Evolutionary conservation across 495 filamentous ascomycete genomes (phyloP), one percentile per base, ranked within the genome.

Genomic region (Amorphotheca resinae): DNA sequence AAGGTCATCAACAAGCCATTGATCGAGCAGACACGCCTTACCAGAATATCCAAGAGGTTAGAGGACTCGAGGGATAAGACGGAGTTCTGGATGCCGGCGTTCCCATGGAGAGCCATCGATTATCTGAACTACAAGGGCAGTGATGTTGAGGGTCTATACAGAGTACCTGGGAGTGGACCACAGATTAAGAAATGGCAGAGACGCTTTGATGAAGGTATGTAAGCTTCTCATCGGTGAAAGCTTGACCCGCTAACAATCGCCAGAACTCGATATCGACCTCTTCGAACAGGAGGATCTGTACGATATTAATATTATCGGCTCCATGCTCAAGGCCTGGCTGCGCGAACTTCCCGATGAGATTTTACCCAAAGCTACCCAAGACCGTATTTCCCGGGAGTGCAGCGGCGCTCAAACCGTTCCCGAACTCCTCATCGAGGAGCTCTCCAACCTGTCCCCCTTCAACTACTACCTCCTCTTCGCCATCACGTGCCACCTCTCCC

Each of bases 401-500:
- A 72, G 74, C 46, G 79, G 78, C n/a, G 73, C 82, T 33, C 80
- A 79, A 16, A 73, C 69, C 20, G 82, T 84, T 2, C 87, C 87
- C 4, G 80, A 88, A 49, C 49, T 84, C 58, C 69, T 95, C 37
- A 80, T 85, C 51, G 86, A 95, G 43, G 87, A 93, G 59, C 79
- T 95, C 2, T 93, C 87, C 2, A 86, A 81, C 45, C 71, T 95
- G 11, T 81, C 87, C 3, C 87, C 87, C 0, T 93, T 84, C 65
- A 87, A 95, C 62, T 95, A 95, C 62, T 93, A 95, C 53, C 82
- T 95, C 22, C 78, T 95, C 34, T 94, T 94, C 60, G 87, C 87
- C 49, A 91, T 93, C 50, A 95, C 87, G 22, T 93, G 87, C 59
- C 87, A 94, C 51, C 75, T 94, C 26, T 87, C 83, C 56, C 73